phyloP scores from a whole-genome alignment of 345 rosid genomes.

The Trapa incisa region DNA sequence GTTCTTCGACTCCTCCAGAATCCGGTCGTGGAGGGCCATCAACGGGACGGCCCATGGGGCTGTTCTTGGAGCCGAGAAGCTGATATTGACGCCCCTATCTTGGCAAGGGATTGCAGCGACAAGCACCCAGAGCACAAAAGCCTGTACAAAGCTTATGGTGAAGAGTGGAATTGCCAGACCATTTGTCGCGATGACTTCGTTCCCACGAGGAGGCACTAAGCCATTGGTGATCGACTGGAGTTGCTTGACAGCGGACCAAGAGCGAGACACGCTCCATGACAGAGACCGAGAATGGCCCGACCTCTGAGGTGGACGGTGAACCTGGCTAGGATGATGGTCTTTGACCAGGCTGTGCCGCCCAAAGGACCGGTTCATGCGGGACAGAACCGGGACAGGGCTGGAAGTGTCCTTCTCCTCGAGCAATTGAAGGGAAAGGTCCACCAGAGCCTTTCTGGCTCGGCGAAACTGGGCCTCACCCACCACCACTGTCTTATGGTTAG shows the following conservation, averaged over 20 bases:
- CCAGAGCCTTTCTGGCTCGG: slow-evolving; percentile 29
- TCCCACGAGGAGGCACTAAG: slow-evolving; percentile 19
- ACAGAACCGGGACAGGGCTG: slow-evolving; percentile 11
- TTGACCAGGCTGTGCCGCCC: slow-evolving; percentile 9
- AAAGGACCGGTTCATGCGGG: slow-evolving; percentile 23
- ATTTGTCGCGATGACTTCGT: slow-evolving; percentile 21
- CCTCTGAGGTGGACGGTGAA: slow-evolving; percentile 2
- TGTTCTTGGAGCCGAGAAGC: slow-evolving; percentile 18
- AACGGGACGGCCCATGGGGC: slow-evolving; percentile 20
- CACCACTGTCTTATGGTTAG: slow-evolving; percentile 12
- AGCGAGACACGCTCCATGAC: slow-evolving; percentile 33
- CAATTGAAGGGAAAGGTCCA: slow-evolving; percentile 26
- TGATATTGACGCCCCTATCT: slow-evolving; percentile 22
- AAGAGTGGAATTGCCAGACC: slow-evolving; percentile 23
- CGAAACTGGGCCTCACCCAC: slow-evolving; percentile 25
- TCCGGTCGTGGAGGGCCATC: slow-evolving; percentile 19
- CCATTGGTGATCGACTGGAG: slow-evolving; percentile 23
- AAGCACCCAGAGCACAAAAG: slow-evolving; percentile 26
- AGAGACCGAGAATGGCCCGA: slow-evolving; percentile 28
- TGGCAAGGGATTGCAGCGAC: slow-evolving; percentile 40
- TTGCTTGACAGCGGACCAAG: slow-evolving; percentile 38
- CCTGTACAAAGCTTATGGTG: slow-evolving; percentile 19
- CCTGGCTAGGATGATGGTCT: not conserved
- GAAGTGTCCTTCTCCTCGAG: slow-evolving; percentile 24
- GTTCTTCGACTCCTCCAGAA: slow-evolving; percentile 31